These are phyloP conservation scores for Podospora didyma DNA, from an alignment of 495 filamentous ascomycete species.

Conservation along the genomic window DNA sequence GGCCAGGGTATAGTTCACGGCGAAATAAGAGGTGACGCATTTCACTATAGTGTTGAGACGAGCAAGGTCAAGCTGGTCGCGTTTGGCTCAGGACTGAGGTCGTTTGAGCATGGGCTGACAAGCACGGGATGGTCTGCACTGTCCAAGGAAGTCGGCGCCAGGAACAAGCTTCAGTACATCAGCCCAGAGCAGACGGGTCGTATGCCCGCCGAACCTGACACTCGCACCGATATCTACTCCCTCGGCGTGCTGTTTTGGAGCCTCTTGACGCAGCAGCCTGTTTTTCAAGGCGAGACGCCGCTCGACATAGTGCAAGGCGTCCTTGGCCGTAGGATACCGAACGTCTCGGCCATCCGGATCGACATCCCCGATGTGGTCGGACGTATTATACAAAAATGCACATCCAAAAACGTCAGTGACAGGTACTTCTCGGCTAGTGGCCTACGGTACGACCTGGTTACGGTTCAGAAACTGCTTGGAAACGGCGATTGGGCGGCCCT, in stretches of 20 bases:
- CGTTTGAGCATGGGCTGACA: constrained; percentile 83
- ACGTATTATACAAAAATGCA: constrained; percentile 83
- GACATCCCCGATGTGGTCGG: constrained; percentile 79
- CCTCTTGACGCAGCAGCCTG: constrained; percentile 70
- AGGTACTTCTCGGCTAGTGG: constrained; percentile 82
- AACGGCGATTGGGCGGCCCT: constrained; percentile 69
- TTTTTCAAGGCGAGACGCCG: constrained; percentile 72
- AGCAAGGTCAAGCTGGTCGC: constrained; percentile 73
- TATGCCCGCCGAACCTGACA: constrained; percentile 84
- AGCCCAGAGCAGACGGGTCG: constrained; percentile 89
- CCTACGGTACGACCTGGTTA: constrained; percentile 68
- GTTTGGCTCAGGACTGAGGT: constrained; percentile 76
- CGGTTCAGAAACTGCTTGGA: constrained; percentile 65
- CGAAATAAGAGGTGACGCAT: constrained; percentile 82
- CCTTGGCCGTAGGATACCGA: constrained; percentile 67
- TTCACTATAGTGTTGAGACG: constrained; percentile 69
- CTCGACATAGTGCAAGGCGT: constrained; percentile 88
- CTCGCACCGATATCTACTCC: constrained; percentile 85
- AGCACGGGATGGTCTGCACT: constrained; percentile 80
- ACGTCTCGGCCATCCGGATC: constrained; percentile 66
- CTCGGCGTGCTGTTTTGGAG: constrained; percentile 84
- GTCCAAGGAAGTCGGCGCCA: constrained; percentile 72
- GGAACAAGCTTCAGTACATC: constrained; percentile 81
- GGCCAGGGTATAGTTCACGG: constrained; percentile 78
- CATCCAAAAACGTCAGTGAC: constrained; percentile 75